phyloP scores from a whole-genome alignment of 306 rosid genomes.

The Quercus cerris region DNA sequence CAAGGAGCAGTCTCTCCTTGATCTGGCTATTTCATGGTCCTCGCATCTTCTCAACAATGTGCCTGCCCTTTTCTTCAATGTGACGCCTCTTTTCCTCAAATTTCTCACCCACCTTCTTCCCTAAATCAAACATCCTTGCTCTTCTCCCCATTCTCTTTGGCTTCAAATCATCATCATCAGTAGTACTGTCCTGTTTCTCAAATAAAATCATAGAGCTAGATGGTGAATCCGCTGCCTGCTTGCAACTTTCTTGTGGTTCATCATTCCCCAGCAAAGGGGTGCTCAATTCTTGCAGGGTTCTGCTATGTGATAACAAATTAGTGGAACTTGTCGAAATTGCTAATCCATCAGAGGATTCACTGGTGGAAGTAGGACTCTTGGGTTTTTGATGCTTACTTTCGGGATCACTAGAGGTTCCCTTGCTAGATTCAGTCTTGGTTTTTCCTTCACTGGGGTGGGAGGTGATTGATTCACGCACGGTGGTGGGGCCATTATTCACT shows the following conservation, averaged over 20 bases:
- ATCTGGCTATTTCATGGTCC: constrained; percentile 45
- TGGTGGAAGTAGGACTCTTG: constrained; percentile 20
- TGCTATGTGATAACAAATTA: constrained; percentile 20
- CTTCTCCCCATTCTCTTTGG: constrained; percentile 63
- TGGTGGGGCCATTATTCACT: constrained; percentile 33
- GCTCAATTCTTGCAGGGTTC: constrained; percentile 37
- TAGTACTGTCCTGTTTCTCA: constrained; percentile 23
- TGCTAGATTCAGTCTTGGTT: constrained; percentile 35
- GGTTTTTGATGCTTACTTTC: constrained; percentile 28
- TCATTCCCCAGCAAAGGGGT: constrained; percentile 48
- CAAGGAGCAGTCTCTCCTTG: neutral
- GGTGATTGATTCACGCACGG: constrained; percentile 26
- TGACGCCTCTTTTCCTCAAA: constrained; percentile 82
- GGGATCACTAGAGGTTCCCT: constrained; percentile 30
- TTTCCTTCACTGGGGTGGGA: constrained; percentile 34
- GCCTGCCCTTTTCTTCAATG: constrained; percentile 72
- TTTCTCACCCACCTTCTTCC: constrained; percentile 82
- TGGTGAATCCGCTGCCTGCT: constrained; percentile 35
- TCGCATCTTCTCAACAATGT: constrained; percentile 85
- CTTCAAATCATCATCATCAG: constrained; percentile 48
- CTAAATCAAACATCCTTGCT: constrained; percentile 71
- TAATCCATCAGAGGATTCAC: constrained; percentile 39
- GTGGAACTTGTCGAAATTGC: constrained; percentile 20
- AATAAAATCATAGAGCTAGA: constrained; percentile 14
- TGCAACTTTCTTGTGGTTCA: constrained; percentile 25